Evolutionary conservation across 306 rosid genomes (phyloP), one percentile per base, ranked within the genome.

Genomic region (Prunus armeniaca): DNA sequence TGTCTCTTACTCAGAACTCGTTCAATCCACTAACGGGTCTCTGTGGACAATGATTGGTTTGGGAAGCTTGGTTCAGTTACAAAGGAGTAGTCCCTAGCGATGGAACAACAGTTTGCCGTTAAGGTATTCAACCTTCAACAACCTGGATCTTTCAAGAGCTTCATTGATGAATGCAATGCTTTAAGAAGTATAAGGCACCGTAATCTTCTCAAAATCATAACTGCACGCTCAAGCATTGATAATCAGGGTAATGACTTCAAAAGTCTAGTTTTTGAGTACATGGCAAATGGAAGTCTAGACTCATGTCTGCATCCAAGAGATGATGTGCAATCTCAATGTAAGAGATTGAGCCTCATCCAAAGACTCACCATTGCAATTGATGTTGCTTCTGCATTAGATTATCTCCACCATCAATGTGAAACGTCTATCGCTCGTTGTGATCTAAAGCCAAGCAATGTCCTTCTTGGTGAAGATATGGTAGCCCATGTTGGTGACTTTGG

Each of bases 41-140:
- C 80, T 10, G n/a, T 19, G 6, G 71, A 75, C 6, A 78, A 74
- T 81, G 67, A 78, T 84, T 20, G 85, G 88, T 69, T n/a, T 71
- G 2, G 84, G 84, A 25, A 71, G 79, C 64, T 83, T 24, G 82
- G 82, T 25, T 85, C 74, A 10, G 79, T 85, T 87, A 82, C 57
- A 80, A 74, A 82, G 84, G 86, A 69, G 11, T 20, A 11, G 71
- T 84, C 58, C 2, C 69, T 11, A 19, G 34, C 49, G 63, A 73
- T 17, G 72, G 76, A 72, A 14, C 61, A 20, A 10, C 24, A 22
- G 71, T 82, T 82, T 8, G 88, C 84, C 12, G 28, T 84, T 30
- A 87, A 87, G 75, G 88, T 87, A n/a, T 60, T 84, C n/a, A 74
- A 87, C 76, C 85, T 87, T 75, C 65, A 78, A 80, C 78, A 74